Evolutionary conservation across 805 yeast genomes (phyloP), one percentile per base, ranked within the genome.

Genomic region (Yamadazyma nakazawae): DNA sequence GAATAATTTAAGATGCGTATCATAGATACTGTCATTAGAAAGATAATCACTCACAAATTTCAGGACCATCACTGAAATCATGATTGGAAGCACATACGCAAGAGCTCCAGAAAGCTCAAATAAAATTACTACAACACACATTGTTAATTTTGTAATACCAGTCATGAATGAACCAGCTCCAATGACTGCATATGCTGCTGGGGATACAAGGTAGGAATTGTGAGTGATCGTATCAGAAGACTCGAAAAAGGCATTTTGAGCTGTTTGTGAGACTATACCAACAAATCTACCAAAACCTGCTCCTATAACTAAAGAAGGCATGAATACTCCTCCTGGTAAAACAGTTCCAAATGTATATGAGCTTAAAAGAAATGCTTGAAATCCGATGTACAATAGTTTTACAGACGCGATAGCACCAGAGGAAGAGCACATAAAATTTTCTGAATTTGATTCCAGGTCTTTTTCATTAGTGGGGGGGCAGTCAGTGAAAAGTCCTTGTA

Each of bases 21-120:
- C 94, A 58, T 86, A 86, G 42, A 86, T 80, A 40, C 87, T 85
- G 35, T 73, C 73, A 42, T 72, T 74, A 17, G 76, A 68, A 37
- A 84, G 63, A 43, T 79, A 70, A 57, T 88, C 94, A 52, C 80
- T 84, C n/a, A 82, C 75, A 64, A 86, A 77, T 56, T 86, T 82
- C 40, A 91, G 80, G 8, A 82, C 74, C 72, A 89, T 78, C 2
- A 88, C 96, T 0, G 91, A 85, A 12, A 82, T 68, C 96, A 88
- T 88, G 26, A 88, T 85, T 0, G 96, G 96, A 37, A 88, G 68
- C 2, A 88, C 89, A 58, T 88, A 88, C 0, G 86, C 78, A 41
- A 89, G 73, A 0, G 96, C 96, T 21, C 96, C 96, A 0, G 96
- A 87, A 34, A 88, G 67, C 62, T 88, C 96, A 62, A 87, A 85